Base-by-base conservation (phyloP, 345 rosid genomes). In the Citrus inodora region DNA sequence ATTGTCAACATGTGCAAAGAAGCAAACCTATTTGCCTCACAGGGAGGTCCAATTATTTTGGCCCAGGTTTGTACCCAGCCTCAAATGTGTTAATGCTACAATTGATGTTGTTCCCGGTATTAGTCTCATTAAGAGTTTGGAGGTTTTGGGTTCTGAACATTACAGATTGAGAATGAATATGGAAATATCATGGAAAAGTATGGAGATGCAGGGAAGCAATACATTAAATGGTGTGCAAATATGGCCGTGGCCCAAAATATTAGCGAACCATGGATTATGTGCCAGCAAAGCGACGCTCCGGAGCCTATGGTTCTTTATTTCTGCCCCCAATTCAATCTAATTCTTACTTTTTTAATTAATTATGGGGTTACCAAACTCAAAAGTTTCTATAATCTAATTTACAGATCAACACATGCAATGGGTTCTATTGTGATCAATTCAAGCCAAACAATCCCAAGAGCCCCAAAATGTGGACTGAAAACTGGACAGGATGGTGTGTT, bases 1-100 rank as follows among this genome's bases (percentile, higher is more conserved):
- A 77, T 90, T 16, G 84, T 87, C 53, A 80, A 83, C 70, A 85
- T 87, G 83, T 78, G 79, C 76, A 88, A 87, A 81, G 82, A 85
- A 81, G 94, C 82, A 55, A 76, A 87, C 24, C 80, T 90, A n/a
- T 88, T 88, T 88, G 92, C 90, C 21, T 76, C 92, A 68, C 87
- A 87, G 72, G 92, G 93, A 80, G 92, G 92, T 55, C 92, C 92
- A 37, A 87, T 90, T 65, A 87, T 90, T 76, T 67, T 88, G 13
- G 92, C 90, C 51, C 91, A 89, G 89, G 92, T 89, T 33, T 67
- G 10, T 25, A 22, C 51, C 37, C 51, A 1, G 16, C 5, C 51
- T 13, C 5, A 46, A 46, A 13, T 1, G 1, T 46, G 51, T 46
- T 3, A 46, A 11, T 13, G 51, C 51, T 46, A 13, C 17, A 46